phyloP scores from a whole-genome alignment of 768 basidiomycete species.

The Collybia sordida region DNA sequence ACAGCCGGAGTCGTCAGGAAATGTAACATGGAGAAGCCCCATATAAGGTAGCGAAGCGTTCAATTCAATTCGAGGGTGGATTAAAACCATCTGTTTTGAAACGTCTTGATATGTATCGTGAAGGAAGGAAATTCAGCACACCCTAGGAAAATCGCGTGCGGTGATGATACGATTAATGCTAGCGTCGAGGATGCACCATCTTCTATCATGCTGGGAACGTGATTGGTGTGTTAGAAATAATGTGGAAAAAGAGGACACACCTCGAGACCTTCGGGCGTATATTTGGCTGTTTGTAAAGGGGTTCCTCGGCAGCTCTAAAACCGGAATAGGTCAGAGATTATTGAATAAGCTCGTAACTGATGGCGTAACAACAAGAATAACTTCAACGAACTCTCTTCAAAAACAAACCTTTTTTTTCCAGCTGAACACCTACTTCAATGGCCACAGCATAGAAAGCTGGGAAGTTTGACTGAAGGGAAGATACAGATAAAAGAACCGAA shows the following conservation, averaged over 20 bases:
- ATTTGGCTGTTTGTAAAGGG: slow-evolving; percentile 53
- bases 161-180: slow-evolving; percentile 57
- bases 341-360: neutral
- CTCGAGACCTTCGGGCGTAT: slow-evolving; percentile 65
- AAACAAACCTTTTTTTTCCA: too few species aligned
- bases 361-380: neutral
- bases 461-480: too few species aligned
- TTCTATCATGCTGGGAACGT: slow-evolving; percentile 60
- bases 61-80: slow-evolving; percentile 52
- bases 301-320: slow-evolving; percentile 70
- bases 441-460: neutral
- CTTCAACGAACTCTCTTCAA: too few species aligned
- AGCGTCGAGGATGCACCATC: slow-evolving; percentile 68
- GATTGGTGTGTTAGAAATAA: neutral
- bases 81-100: slow-evolving; percentile 60
- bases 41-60: slow-evolving; percentile 44
- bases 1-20: slow-evolving; percentile 60
- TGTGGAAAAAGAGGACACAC: slow-evolving; percentile 31
- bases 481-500: neutral
- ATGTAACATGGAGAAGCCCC: slow-evolving; percentile 52
- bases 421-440: neutral
- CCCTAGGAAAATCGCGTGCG: slow-evolving; percentile 64
- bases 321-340: neutral
- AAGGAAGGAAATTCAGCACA: slow-evolving; percentile 15
- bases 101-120: neutral